Base-by-base conservation (phyloP, 805 yeast species). In the Wickerhamiella nectarea region DNA sequence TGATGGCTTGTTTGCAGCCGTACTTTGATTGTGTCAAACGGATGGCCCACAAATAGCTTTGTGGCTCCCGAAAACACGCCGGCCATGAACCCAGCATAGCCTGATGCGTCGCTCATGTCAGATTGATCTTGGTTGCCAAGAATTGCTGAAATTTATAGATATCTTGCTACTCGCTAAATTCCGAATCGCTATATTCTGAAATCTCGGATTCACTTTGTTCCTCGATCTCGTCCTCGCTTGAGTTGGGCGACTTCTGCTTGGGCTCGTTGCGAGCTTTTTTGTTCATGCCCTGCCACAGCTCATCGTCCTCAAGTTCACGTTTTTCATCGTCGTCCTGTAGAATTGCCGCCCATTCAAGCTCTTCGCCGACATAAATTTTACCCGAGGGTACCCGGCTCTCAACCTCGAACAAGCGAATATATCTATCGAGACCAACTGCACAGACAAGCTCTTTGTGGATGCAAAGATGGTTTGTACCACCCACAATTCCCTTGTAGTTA, bases 41-140 rank as follows among this genome's bases (percentile, higher is more conserved):
- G 95, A 60, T 85, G 95, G 2, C 95, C 95, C 8, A 86, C 95
- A 0, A 80, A 76, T 52, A 86, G 81, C 58, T 86, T 86, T 54
- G 83, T 80, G 19, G 83, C 74, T 18, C 95, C 96, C 0, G 89
- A 78, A 56, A 81, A 81, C 55, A 81, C 75, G 6, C 95, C 96
- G 2, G 95, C 94, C 18, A 84, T 72, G 56, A 85, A 86, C 17
- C 95, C 95, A 47, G 34, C 22, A 38, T 46, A 45, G 28, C 56
- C 56, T 10, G 54, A 48, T 8, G 52, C 54, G 24, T 49, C 54
- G 36, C 48, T 33, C 31, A 28, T 28, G 28, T 11, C n/a, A 11
- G 31, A 28, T 12, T 15, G 6, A n/a, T 12, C 31, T 11, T n/a
- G 31, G n/a, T 12, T 7, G 31, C 15, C 3, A 3, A 3, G 4